Evolutionary conservation across 208 protist species (phyloP).

Genomic region (Crithidia brevicula): DNA sequence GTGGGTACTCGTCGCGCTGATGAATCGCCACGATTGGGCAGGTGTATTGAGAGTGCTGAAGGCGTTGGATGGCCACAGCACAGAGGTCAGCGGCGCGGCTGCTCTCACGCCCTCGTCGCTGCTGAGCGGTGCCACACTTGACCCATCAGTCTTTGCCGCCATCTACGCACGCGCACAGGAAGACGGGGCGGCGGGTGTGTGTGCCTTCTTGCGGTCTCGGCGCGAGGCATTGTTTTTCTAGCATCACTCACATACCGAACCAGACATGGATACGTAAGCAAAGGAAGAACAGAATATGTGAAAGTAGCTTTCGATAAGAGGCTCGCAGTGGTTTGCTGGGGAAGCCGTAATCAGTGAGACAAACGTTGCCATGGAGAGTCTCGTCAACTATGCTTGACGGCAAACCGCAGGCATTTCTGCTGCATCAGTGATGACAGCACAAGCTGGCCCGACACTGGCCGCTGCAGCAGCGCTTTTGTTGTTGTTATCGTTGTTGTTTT

Average conservation of each 20-base stretch:
- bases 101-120: constrained; percentile 15
- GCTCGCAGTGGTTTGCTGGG: too few relatives aligned
- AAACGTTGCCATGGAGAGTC: too few relatives aligned
- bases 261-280: background rate
- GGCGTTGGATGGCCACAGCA: constrained; percentile 15
- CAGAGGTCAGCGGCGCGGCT: background rate
- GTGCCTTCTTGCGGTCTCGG: constrained; percentile 48
- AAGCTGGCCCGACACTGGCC: too few relatives aligned
- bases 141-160: constrained; percentile 58
- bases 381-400: too few relatives aligned
- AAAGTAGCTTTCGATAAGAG: too few relatives aligned
- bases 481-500: too few relatives aligned
- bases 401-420: too few relatives aligned
- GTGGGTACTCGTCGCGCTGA: constrained; percentile 34
- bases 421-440: too few relatives aligned
- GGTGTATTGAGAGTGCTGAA: constrained; percentile 20
- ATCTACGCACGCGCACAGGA: constrained; percentile 61
- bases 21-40: constrained; percentile 21
- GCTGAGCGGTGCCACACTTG: constrained; percentile 38
- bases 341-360: too few relatives aligned
- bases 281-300: too few relatives aligned
- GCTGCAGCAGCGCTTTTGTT: too few relatives aligned
- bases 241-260: background rate
- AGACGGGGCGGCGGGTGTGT: constrained; percentile 61
- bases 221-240: constrained; percentile 81